A percentile compares a stretch with the other conserved stretches of the same genome.
Evolutionary conservation across 2,329 filamentous ascomycete genomes (phyloP).

Genomic region (Exophiala aquamarina): DNA sequence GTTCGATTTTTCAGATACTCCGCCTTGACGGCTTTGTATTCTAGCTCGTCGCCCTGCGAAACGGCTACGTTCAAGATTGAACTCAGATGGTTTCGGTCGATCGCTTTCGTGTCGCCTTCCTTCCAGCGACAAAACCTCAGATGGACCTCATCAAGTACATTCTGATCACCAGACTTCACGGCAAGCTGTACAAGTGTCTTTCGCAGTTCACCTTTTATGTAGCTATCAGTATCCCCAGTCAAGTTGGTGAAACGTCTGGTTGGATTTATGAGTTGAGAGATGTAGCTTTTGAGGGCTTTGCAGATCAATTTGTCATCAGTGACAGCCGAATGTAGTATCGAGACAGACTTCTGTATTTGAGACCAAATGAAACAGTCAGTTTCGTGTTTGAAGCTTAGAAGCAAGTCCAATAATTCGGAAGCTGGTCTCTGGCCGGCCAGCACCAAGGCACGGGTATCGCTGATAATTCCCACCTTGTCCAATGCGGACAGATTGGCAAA

Average conservation of each 20-base stretch:
- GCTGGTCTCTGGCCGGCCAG: conserved; percentile 83
- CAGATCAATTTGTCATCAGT: conserved; percentile 71
- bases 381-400: conserved; percentile 81
- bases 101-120: conserved; percentile 56
- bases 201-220: conserved; percentile 6
- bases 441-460: conserved; percentile 84
- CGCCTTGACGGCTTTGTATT: conserved; percentile 72
- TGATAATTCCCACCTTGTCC: conserved; percentile 90
- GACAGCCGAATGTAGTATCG: conserved; percentile 78
- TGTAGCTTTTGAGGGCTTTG: conserved; percentile 71
- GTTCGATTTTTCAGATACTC: conserved; percentile 80
- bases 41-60: conserved; percentile 66
- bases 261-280: conserved; percentile 70
- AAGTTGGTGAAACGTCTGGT: conserved; percentile 81
- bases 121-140: background rate
- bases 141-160: background rate
- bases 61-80: conserved; percentile 78
- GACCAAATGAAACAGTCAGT: conserved; percentile 86
- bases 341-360: conserved; percentile 76
- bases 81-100: conserved; percentile 76
- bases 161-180: background rate
- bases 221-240: conserved; percentile 71
- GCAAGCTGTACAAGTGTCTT: background rate
- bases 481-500: conserved; percentile 74
- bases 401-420: conserved; percentile 74